phyloP scores from a whole-genome alignment of 331 rosid genomes.

The Telfairia occidentalis region DNA sequence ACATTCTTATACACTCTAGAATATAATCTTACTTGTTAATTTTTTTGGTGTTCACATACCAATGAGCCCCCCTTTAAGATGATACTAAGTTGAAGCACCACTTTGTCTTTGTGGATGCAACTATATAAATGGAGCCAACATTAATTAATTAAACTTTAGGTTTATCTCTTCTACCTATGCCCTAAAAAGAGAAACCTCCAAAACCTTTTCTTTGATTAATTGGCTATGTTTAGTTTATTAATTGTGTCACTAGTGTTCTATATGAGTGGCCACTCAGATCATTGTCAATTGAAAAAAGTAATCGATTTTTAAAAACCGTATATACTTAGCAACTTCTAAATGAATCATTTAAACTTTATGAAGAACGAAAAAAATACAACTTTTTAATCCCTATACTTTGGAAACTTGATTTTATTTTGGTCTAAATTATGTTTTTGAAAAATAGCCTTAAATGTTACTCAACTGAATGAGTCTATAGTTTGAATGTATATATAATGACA shows the following conservation, averaged over 20 bases:
- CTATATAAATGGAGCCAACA: background rate
- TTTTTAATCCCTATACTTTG: background rate
- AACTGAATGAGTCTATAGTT: too few species aligned
- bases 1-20: background rate
- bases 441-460: background rate
- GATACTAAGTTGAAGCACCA: background rate
- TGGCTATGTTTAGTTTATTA: background rate
- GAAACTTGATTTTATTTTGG: background rate
- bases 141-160: background rate
- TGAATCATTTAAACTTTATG: background rate
- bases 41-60: background rate
- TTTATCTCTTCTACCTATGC: background rate
- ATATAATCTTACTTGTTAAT: background rate
- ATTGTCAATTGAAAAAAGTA: background rate
- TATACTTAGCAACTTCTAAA: background rate
- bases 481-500: too few species aligned
- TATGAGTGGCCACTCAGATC: conserved; percentile 5
- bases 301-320: background rate
- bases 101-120: background rate
- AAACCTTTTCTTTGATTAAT: background rate
- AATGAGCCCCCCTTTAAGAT: too few species aligned
- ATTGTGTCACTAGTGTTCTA: background rate
- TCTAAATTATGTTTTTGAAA: too few species aligned
- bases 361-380: background rate
- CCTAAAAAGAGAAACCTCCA: conserved; percentile 11